phyloP scores from a whole-genome alignment of 2,329 filamentous ascomycete genomes.

The Pseudomassariella vexata region DNA sequence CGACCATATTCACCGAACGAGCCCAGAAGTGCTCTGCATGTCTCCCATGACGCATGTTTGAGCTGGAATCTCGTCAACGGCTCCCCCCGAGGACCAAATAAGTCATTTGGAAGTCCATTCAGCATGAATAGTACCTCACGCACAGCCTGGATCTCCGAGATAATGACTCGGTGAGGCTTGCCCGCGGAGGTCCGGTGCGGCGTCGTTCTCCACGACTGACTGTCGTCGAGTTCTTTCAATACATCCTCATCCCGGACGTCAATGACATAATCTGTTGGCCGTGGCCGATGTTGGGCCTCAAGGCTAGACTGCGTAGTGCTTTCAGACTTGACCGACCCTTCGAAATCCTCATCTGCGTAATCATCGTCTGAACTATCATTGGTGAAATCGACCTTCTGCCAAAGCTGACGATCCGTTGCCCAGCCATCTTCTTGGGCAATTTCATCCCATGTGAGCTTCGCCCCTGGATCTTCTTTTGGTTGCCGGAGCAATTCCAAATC shows the following conservation, averaged over 20 bases:
- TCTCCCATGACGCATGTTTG: slow-evolving; percentile 41
- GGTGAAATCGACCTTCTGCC: slow-evolving; percentile 62
- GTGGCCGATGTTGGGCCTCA: slow-evolving; percentile 20
- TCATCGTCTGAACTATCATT: slow-evolving; percentile 62
- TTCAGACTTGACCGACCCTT: slow-evolving; percentile 25
- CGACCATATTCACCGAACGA: slow-evolving; percentile 42
- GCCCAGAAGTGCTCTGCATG: slow-evolving; percentile 40
- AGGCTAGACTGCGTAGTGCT: slow-evolving; percentile 29
- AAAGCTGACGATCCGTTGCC: slow-evolving; percentile 59
- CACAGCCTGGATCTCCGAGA: slow-evolving; percentile 68
- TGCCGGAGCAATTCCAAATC: slow-evolving; percentile 52
- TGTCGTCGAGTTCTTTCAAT: slow-evolving; percentile 31
- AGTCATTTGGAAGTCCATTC: slow-evolving; percentile 65
- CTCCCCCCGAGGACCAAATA: slow-evolving; percentile 50
- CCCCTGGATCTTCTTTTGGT: slow-evolving; percentile 35
- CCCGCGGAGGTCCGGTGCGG: no score
- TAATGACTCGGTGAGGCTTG: slow-evolving; percentile 31
- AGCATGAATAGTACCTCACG: slow-evolving; percentile 85
- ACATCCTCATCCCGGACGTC: slow-evolving; percentile 24
- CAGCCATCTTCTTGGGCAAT: slow-evolving; percentile 73
- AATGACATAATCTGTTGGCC: slow-evolving; percentile 29
- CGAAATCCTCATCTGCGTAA: slow-evolving; percentile 30
- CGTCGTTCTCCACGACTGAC: slow-evolving; percentile 46
- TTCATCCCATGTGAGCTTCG: slow-evolving; percentile 68
- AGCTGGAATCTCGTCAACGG: slow-evolving; percentile 39